These are phyloP conservation scores for Trametes pubescens DNA, from an alignment of 1,284 basidiomycete genomes.

Conservation along the genomic window DNA sequence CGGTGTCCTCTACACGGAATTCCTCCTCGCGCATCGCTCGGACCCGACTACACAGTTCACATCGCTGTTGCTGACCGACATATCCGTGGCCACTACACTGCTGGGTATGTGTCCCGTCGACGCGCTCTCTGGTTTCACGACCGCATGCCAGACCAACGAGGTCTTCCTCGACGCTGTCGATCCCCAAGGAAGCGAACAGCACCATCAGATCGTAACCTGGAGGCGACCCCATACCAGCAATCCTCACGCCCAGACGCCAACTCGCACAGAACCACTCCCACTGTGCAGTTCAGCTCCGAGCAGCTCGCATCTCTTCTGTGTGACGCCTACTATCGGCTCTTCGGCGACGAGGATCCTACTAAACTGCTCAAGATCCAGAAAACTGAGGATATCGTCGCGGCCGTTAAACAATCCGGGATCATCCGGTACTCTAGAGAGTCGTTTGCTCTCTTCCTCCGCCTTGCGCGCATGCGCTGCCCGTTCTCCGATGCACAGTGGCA, in stretches of 20 bases:
- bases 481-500: conserved; percentile 40
- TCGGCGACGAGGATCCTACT: conserved; percentile 46
- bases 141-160: conserved; percentile 54
- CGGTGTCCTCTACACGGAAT: conserved; percentile 50
- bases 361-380: not conserved
- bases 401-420: conserved; percentile 18
- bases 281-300: conserved; percentile 18
- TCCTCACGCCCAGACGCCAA: conserved; percentile 2
- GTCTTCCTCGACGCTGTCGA: conserved; percentile 32
- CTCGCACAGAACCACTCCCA: not conserved
- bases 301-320: conserved; percentile 53
- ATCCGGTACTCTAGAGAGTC: conserved; percentile 50
- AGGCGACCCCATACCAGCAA: conserved; percentile 44
- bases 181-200: conserved; percentile 39
- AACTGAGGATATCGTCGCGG: conserved; percentile 9
- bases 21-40: conserved; percentile 42
- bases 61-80: conserved; percentile 47
- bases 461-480: conserved; percentile 44
- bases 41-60: conserved; percentile 44
- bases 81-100: conserved; percentile 49
- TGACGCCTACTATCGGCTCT: conserved; percentile 57
- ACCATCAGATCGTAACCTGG: conserved; percentile 55
- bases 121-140: conserved; percentile 53
- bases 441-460: conserved; percentile 50
- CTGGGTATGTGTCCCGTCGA: conserved; percentile 51